Conservation (phyloP, 2,329 filamentous ascomycete species). For the Colletotrichum chlorophyti region DNA sequence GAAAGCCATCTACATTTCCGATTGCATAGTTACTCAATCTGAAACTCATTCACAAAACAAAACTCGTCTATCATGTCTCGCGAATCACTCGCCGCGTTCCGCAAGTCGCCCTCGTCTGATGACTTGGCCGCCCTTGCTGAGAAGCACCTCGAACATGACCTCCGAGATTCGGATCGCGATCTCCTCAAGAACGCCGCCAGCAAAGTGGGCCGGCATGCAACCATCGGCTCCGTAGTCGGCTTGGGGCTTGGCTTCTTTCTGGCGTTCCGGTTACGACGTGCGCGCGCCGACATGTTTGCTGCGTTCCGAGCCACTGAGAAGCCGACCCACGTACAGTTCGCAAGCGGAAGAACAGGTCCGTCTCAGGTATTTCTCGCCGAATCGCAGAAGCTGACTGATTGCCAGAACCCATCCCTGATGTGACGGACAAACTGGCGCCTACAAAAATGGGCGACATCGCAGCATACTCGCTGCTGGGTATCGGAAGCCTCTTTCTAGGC, state of each 20-base stretch:
- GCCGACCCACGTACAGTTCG: conserved; percentile 67
- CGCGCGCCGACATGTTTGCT: conserved; percentile 65
- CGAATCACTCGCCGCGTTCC: conserved; percentile 40
- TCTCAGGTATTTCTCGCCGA: neutral
- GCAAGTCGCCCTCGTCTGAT: conserved; percentile 43
- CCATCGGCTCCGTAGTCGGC: conserved; percentile 65
- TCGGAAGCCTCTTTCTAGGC: conserved; percentile 68
- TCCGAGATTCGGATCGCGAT: conserved; percentile 62
- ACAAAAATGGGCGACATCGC: conserved; percentile 65
- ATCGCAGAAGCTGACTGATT: too few relatives aligned
- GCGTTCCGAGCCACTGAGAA: conserved; percentile 67
- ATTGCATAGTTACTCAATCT: too few relatives aligned
- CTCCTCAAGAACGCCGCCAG: conserved; percentile 60
- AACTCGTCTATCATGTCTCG: conserved; percentile 18
- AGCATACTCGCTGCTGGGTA: conserved; percentile 67
- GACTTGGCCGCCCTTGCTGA: conserved; percentile 63
- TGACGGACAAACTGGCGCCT: conserved; percentile 63
- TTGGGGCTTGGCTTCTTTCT: conserved; percentile 64
- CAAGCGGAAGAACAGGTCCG: conserved; percentile 63
- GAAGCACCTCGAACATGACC: conserved; percentile 63
- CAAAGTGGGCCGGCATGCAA: conserved; percentile 61
- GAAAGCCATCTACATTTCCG: neutral
- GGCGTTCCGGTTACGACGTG: conserved; percentile 62
- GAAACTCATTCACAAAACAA: too few relatives aligned
- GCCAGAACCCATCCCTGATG: conserved; percentile 65